Conservation (phyloP, 169 alveolate genomes). For the Plasmodium gaboni region DNA sequence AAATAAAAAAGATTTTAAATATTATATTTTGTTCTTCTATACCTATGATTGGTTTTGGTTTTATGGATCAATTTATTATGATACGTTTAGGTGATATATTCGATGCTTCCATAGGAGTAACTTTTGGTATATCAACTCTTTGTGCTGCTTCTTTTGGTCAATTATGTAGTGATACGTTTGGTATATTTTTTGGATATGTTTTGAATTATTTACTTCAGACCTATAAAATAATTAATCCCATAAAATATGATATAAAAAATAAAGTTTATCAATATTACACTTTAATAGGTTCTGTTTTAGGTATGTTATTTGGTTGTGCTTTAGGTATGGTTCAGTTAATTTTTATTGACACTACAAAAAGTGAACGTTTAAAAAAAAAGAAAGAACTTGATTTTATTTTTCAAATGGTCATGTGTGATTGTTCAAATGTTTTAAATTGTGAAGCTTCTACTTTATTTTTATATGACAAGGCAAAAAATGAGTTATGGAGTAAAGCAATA, state of each 20-base stretch:
- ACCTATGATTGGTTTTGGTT: constrained; percentile 73
- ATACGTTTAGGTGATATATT: constrained; percentile 69
- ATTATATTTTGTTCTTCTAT: constrained; percentile 71
- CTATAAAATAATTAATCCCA: constrained; percentile 37
- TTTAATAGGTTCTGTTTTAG: constrained; percentile 59
- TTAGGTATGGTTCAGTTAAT: constrained; percentile 58
- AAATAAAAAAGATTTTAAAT: constrained; percentile 43
- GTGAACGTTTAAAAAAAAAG: constrained; percentile 66
- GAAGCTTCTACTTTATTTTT: constrained; percentile 61
- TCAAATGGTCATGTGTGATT: constrained; percentile 76
- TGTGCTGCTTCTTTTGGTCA: constrained; percentile 75
- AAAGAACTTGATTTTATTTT: constrained; percentile 60
- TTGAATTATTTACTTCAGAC: constrained; percentile 55
- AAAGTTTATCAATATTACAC: constrained; percentile 60
- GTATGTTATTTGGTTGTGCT: constrained; percentile 55
- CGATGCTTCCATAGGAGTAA: constrained; percentile 69
- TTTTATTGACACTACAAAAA: constrained; percentile 64
- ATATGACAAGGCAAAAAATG: constrained; percentile 65
- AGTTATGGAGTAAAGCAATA: constrained; percentile 73
- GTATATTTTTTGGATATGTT: constrained; percentile 51
- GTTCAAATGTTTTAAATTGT: constrained; percentile 59
- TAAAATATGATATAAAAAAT: constrained; percentile 54
- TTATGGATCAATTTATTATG: constrained; percentile 72
- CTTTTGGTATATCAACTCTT: constrained; percentile 67
- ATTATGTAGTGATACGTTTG: constrained; percentile 66